Conservation (phyloP, 176 grass and related monocot species). For the Oryza longistaminata region DNA sequence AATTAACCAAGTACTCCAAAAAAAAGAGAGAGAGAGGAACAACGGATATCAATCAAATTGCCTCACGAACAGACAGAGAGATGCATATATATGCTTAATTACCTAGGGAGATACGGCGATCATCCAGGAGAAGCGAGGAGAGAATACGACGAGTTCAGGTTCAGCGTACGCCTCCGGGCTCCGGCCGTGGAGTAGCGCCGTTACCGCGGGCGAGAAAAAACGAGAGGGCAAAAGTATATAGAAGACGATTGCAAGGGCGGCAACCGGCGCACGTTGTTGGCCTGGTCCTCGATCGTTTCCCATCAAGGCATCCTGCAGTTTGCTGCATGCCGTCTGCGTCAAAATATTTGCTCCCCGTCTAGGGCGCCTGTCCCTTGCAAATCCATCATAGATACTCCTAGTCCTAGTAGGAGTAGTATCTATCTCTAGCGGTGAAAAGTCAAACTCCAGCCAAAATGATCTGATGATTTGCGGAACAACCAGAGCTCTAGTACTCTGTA, state of each 20-base stretch:
- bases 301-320: background rate
- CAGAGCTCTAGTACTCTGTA: too few relatives aligned
- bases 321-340: constrained; percentile 19
- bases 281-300: background rate
- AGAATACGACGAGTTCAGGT: background rate
- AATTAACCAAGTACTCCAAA: background rate
- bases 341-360: constrained; percentile 26
- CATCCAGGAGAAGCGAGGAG: background rate
- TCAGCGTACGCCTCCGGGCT: background rate
- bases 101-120: background rate
- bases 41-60: too few relatives aligned
- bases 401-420: too few relatives aligned
- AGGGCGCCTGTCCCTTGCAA: constrained; percentile 13
- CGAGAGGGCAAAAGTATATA: background rate
- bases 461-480: too few relatives aligned
- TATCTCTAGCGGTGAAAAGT: too few relatives aligned
- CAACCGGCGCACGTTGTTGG: background rate
- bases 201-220: constrained; percentile 16
- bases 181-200: background rate
- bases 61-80: background rate
- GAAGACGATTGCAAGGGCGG: too few relatives aligned
- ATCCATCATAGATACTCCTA: background rate
- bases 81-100: background rate
- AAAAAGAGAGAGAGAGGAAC: too few relatives aligned
- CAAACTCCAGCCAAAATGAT: too few relatives aligned